Evolutionary conservation across 2,329 filamentous ascomycete genomes (phyloP), one percentile per base, ranked within the genome.

Genomic region (Colletotrichum sublineola): DNA sequence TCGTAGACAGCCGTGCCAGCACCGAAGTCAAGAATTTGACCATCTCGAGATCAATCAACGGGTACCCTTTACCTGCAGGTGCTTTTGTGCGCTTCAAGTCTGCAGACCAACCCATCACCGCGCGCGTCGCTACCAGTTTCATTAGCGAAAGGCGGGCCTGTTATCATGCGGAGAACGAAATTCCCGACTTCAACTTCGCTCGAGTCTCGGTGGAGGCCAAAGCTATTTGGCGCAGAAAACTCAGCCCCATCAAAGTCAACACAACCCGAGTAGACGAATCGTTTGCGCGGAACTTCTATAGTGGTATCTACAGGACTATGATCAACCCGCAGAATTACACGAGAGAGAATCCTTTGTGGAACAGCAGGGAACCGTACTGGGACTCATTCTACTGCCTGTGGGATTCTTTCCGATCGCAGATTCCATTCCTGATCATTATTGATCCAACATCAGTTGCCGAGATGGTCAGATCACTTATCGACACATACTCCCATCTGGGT

Each of bases 361-460:
- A 87, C 2, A 91, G 87, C 53, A 83, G 83, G 2, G 91, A 93
- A 78, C 92, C 91, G 0, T 94, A 94, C 76, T 94, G 91, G 77
- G 92, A 94, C 79, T 93, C 90, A 0, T 93, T 92, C 76, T 95
- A 94, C 79, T 94, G 91, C 75, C 90, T 94, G 5, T 94, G 92
- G 92, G 92, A 94, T 76, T 89, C 88, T 0, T 94, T 92, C 74
- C 85, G 92, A 31, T 91, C 88, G 46, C 91, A 92, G 70, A 87
- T 94, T 60, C 91, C 92, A 0, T 87, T 94, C 29, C 82, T 95
- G 40, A 93, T 91, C 0, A 83, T 95, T 31, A 73, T 92, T 1
- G 92, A 94, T 75, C 92, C 93, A 0, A 73, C 81, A 0, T 87
- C 89, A 1, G 88, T 93, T 64, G 87, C 90, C 0, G 82, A 88